These are phyloP conservation scores for Ophiosphaerella narmari DNA, from an alignment of 2,329 filamentous ascomycete species.

Conservation along the genomic window DNA sequence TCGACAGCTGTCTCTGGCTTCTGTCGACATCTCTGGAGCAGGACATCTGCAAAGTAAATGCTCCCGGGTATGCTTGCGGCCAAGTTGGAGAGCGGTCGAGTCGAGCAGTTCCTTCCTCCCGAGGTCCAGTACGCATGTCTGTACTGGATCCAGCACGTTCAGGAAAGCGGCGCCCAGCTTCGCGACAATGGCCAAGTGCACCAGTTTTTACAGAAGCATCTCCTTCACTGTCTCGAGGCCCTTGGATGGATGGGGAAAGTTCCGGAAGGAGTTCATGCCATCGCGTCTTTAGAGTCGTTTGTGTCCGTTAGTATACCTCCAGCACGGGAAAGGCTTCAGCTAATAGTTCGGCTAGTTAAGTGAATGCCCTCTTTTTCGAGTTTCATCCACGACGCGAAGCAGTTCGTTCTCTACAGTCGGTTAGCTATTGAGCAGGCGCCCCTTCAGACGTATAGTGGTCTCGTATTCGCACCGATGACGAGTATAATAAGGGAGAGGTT, in stretches of 20 bases:
- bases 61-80: no score
- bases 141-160: background rate
- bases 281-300: background rate
- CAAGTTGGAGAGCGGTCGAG: no score
- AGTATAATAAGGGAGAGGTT: slow-evolving; percentile 2
- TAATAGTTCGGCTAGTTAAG: background rate
- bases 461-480: slow-evolving; percentile 2
- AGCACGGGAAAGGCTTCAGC: background rate
- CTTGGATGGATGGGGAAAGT: background rate
- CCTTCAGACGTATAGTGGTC: slow-evolving; percentile 4
- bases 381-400: slow-evolving; percentile 4
- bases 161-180: background rate
- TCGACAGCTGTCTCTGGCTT: no score
- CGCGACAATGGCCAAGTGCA: background rate
- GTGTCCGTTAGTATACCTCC: no score
- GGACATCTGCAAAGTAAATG: no score
- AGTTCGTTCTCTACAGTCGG: slow-evolving; percentile 1
- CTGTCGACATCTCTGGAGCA: no score
- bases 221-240: background rate
- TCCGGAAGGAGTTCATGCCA: background rate
- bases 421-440: slow-evolving; percentile 5
- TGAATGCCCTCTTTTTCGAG: background rate
- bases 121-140: no score
- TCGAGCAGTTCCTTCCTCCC: no score
- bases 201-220: slow-evolving; percentile 9